phyloP scores from a whole-genome alignment of 2,329 filamentous ascomycete species.

The Xylariomycetidae sp. region DNA sequence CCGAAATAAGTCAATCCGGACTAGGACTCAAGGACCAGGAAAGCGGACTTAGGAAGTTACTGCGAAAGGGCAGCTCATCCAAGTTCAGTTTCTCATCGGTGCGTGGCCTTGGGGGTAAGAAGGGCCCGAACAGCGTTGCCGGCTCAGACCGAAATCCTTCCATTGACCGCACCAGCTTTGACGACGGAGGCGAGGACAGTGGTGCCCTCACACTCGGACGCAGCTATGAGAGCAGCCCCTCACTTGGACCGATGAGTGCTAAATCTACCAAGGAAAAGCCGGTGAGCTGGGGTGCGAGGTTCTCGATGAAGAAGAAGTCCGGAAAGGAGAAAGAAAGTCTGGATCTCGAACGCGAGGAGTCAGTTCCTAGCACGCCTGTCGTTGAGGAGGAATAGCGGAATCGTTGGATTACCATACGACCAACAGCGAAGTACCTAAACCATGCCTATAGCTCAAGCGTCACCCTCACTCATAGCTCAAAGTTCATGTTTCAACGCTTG shows the following conservation, averaged over 20 bases:
- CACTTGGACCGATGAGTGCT: slow-evolving; percentile 44
- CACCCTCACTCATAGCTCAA: no score
- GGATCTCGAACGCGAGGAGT: slow-evolving; percentile 41
- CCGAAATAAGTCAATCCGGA: slow-evolving; percentile 46
- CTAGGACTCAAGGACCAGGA: slow-evolving; percentile 43
- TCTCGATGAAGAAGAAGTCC: slow-evolving; percentile 53
- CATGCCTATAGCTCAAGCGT: no score
- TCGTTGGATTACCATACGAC: no score
- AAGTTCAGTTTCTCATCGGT: slow-evolving; percentile 57
- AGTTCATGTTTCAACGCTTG: no score
- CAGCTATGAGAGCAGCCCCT: slow-evolving; percentile 53
- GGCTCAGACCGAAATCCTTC: slow-evolving; percentile 53
- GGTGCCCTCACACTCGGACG: slow-evolving; percentile 32
- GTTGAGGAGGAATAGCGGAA: slow-evolving; percentile 17
- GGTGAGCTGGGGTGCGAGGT: slow-evolving; percentile 42
- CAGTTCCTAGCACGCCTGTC: slow-evolving; percentile 15
- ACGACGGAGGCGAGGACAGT: slow-evolving; percentile 45
- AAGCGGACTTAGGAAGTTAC: slow-evolving; percentile 53
- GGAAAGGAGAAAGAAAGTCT: slow-evolving; percentile 51
- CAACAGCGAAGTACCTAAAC: no score
- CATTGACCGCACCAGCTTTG: slow-evolving; percentile 52
- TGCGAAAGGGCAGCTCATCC: slow-evolving; percentile 59
- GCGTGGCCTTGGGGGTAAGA: slow-evolving; percentile 46
- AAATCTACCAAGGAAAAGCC: slow-evolving; percentile 37
- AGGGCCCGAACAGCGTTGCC: slow-evolving; percentile 49